Percentiles rank a stretch among this genome's conserved stretches.
phyloP scores from a whole-genome alignment of 208 protist genomes.

The Crithidia expoeki region DNA sequence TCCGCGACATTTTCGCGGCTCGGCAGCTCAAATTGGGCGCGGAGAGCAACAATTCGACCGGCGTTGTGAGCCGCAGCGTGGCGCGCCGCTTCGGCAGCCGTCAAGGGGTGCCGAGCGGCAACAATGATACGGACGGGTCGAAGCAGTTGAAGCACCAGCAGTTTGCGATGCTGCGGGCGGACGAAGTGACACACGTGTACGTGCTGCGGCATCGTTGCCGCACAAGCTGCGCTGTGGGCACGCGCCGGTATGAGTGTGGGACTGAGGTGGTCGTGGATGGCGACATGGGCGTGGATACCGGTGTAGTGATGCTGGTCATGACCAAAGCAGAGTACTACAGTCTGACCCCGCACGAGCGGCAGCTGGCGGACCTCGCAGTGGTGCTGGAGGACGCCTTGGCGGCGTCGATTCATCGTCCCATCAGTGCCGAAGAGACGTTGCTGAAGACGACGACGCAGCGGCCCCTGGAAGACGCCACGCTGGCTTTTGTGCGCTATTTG shows the following conservation, averaged over 20 bases:
- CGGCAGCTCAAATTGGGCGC: conserved; percentile 17
- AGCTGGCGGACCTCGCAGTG: conserved; percentile 24
- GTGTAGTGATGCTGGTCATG: conserved; percentile 37
- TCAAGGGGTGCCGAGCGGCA: not conserved
- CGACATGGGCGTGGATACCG: conserved; percentile 80
- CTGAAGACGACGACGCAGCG: conserved; percentile 21
- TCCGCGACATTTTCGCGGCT: conserved; percentile 26
- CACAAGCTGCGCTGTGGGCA: conserved; percentile 37
- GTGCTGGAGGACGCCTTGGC: conserved; percentile 25
- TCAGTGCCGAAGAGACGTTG: conserved; percentile 20
- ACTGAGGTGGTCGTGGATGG: conserved; percentile 78
- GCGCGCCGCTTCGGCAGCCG: conserved; percentile 6
- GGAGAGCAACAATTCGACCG: conserved; percentile 26
- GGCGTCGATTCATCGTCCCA: conserved; percentile 42
- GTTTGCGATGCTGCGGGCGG: conserved; percentile 2
- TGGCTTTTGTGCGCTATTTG: conserved; percentile 40
- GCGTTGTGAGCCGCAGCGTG: conserved; percentile 12
- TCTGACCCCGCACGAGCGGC: conserved; percentile 28
- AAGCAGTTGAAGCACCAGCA: not conserved
- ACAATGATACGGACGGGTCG: too few relatives aligned
- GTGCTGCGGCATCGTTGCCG: conserved; percentile 62
- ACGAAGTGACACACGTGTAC: conserved; percentile 49
- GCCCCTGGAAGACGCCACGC: conserved; percentile 39
- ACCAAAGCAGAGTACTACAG: conserved; percentile 40
- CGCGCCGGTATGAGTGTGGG: conserved; percentile 26